Percentiles rank a stretch among this genome's conserved stretches.
These are phyloP conservation scores for Metschnikowia similis DNA, from an alignment of 805 yeast species.

Conservation along the genomic window DNA sequence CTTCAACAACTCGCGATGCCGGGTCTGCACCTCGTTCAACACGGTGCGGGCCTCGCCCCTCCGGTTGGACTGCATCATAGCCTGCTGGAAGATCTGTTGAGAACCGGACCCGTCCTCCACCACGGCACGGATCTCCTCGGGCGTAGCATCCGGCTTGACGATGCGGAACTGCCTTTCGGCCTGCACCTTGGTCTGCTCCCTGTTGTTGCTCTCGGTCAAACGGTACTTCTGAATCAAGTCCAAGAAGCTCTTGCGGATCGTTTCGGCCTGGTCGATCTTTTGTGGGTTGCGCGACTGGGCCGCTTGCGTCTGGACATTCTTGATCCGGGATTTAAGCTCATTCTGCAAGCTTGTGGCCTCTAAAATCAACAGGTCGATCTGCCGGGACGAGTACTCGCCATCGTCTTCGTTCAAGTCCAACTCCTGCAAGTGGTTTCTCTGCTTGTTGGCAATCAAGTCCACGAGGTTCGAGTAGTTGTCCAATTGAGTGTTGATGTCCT, in stretches of 20 bases:
- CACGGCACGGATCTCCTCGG: conserved; percentile 78
- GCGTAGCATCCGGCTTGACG: conserved; percentile 81
- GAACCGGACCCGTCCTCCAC: conserved; percentile 73
- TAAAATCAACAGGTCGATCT: conserved; percentile 69
- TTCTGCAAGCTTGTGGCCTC: conserved; percentile 79
- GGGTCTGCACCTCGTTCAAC: conserved; percentile 88
- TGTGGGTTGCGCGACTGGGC: conserved; percentile 59
- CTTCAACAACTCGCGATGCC: conserved; percentile 92
- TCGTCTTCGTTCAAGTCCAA: conserved; percentile 56
- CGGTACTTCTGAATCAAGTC: conserved; percentile 83
- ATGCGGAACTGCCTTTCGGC: conserved; percentile 92
- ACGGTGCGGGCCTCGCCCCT: conserved; percentile 95
- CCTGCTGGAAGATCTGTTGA: conserved; percentile 92
- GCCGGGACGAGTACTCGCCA: conserved; percentile 63
- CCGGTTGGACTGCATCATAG: conserved; percentile 78
- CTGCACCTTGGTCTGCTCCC: conserved; percentile 77
- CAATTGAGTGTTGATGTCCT: conserved; percentile 62
- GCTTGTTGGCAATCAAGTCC: conserved; percentile 65
- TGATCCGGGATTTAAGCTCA: conserved; percentile 70
- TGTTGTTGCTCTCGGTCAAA: conserved; percentile 78
- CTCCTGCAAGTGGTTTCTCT: conserved; percentile 66
- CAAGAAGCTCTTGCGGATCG: conserved; percentile 79
- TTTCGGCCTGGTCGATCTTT: conserved; percentile 87
- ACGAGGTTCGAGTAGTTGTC: conserved; percentile 68
- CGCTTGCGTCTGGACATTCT: conserved; percentile 67